Conservation (phyloP, 257 asterid genomes). For the Ballota nigra region DNA sequence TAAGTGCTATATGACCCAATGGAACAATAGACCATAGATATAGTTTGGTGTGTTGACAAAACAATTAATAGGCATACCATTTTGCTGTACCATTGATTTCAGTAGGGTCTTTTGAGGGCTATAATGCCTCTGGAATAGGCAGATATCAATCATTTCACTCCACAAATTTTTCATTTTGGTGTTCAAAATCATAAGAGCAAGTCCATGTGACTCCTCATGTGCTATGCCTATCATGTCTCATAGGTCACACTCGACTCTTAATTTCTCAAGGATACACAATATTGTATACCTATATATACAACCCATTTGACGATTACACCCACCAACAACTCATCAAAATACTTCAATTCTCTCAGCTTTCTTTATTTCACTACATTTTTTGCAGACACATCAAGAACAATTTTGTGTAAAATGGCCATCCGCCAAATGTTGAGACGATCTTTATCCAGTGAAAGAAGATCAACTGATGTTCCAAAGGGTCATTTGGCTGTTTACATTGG, state of each 20-base stretch:
- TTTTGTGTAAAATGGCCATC: background rate
- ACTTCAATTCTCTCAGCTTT: background rate
- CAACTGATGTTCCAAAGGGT: background rate
- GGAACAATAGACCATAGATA: background rate
- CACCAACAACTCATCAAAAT: background rate
- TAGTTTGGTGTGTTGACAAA: background rate
- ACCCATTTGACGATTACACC: background rate
- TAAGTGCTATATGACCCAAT: background rate
- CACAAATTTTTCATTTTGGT: background rate
- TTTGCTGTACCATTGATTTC: background rate
- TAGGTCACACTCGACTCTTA: background rate
- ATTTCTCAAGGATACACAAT: background rate
- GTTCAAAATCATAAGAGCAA: background rate
- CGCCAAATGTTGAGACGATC: background rate
- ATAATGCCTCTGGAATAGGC: background rate
- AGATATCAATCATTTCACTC: background rate
- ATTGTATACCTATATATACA: background rate
- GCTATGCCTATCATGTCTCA: background rate
- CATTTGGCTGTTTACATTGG: background rate
- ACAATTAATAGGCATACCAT: background rate
- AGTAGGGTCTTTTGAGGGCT: too few species aligned
- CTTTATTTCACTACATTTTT: background rate
- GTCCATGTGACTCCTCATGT: background rate
- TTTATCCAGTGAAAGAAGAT: background rate
- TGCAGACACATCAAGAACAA: background rate